Base-by-base conservation (phyloP, 2,329 filamentous ascomycete species). In the Nemania serpens region DNA sequence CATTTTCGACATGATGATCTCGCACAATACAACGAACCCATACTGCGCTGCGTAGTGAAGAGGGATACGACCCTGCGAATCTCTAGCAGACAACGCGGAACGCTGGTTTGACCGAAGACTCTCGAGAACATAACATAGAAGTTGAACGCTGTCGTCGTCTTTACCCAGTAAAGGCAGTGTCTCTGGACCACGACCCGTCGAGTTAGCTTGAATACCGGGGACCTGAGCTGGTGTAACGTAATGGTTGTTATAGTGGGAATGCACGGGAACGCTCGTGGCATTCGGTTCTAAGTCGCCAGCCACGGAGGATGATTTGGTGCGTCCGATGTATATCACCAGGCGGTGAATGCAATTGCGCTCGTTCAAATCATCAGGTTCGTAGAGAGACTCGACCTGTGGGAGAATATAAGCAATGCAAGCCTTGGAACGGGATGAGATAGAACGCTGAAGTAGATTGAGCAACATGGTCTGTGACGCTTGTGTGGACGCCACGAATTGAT, bases 11-110 rank as follows among this genome's bases (percentile, higher is more conserved):
- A 97, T 93, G 67, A 98, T 84, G 22, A 93, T 83, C 72, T 96
- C 85, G 71, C 92, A 97, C 10, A 97, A 88, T n/a, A 92, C 86
- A 3, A 95, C 91, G 69, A 97, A 93, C 2, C 95, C 95, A 72
- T 96, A 97, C 73, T 98, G 93, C 0, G 95, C 94, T 2, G 93
- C 93, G 73, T 97, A 97, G 74, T 98, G 94, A 11, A 98, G 81
- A 1, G 94, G 93, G 13, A 94, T 83, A 4, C 94, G 89, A 2
- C 92, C 93, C 62, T 94, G 90, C 0, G 87, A 83, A 75, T 98
- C 94, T 61, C 84, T 87, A 12, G 85, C 84, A 51, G 84, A 79
- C 11, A 98, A 79, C 0, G 89, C 89, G 12, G 74, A 66, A 11
- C 88, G 85, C 68, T 98, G 94, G 10, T 84, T 78, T 0, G 84